These are phyloP conservation scores for Boletus rubescentipes DNA, from an alignment of 768 basidiomycete genomes.

Conservation along the genomic window DNA sequence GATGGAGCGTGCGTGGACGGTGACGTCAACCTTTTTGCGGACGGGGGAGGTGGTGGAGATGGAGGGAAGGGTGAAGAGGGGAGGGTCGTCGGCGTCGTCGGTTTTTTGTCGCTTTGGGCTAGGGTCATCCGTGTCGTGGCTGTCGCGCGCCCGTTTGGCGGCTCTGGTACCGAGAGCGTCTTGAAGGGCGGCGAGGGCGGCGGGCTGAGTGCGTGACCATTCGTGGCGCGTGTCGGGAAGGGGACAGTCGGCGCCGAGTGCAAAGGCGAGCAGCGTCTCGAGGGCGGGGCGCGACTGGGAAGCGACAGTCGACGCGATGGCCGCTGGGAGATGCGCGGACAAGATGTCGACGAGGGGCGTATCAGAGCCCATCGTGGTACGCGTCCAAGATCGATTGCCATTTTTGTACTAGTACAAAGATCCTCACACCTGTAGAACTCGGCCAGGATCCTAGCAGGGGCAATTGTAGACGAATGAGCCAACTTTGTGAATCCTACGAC, in stretches of 20 bases:
- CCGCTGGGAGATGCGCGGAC: constrained; percentile 17
- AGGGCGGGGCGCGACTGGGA: constrained; percentile 4
- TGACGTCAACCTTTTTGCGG: constrained; percentile 73
- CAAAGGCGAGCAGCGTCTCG: constrained; percentile 32
- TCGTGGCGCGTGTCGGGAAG: constrained; percentile 13
- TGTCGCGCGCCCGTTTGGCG: constrained; percentile 27
- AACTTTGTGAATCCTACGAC: too few relatives aligned
- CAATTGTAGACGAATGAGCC: too few relatives aligned
- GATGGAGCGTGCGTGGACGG: constrained; percentile 50
- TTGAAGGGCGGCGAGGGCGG: constrained; percentile 22
- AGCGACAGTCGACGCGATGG: constrained; percentile 8
- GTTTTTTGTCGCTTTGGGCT: constrained; percentile 23
- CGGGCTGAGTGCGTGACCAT: constrained; percentile 27
- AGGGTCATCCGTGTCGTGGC: constrained; percentile 9
- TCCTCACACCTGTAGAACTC: too few relatives aligned
- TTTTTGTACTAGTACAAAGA: too few relatives aligned
- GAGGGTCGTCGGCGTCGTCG: constrained; percentile 37
- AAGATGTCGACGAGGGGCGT: constrained; percentile 30
- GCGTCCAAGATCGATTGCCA: too few relatives aligned
- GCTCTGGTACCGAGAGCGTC: constrained; percentile 6
- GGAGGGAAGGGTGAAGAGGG: constrained; percentile 58
- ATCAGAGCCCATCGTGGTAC: constrained; percentile 12
- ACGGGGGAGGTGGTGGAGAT: constrained; percentile 72
- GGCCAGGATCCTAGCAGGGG: too few relatives aligned
- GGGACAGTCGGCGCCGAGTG: constrained; percentile 29